phyloP scores from a whole-genome alignment of 257 asterid species.

The Penstemon davidsonii region DNA sequence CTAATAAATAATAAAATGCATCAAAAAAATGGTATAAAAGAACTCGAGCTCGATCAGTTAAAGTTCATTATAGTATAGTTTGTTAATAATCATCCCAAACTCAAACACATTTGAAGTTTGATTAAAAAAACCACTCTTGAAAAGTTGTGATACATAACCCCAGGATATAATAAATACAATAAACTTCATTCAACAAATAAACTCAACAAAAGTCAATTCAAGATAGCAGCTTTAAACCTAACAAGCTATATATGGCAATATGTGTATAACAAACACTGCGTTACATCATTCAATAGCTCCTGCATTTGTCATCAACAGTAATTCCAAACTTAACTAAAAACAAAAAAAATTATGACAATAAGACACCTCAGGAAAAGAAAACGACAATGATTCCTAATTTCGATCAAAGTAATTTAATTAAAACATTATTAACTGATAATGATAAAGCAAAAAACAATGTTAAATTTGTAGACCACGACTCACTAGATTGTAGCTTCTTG shows the following conservation, averaged over 20 bases:
- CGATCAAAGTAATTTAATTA: constrained; percentile 19
- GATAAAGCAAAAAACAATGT: constrained; percentile 2
- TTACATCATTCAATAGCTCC: constrained; percentile 9
- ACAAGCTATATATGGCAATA: background rate
- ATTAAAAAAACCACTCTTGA: background rate
- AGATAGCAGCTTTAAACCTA: constrained; percentile 1
- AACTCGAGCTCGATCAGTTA: background rate
- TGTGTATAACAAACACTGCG: constrained; percentile 16
- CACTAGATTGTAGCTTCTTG: constrained; percentile 63
- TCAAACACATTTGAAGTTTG: constrained; percentile 2
- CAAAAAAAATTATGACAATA: background rate
- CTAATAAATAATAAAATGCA: background rate
- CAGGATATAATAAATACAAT: constrained; percentile 9
- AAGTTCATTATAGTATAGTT: background rate
- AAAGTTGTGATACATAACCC: constrained; percentile 1
- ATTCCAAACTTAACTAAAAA: constrained; percentile 22
- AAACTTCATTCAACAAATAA: constrained; percentile 23
- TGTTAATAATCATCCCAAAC: background rate
- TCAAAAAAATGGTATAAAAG: background rate
- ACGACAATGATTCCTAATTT: constrained; percentile 5
- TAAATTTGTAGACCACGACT: constrained; percentile 28
- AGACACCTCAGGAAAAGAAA: constrained; percentile 10
- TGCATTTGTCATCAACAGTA: constrained; percentile 16
- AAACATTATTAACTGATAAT: background rate
- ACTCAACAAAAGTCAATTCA: constrained; percentile 26